Evolutionary conservation across 768 basidiomycete species (phyloP), one percentile per base, ranked within the genome.

Genomic region (Hypsizygus marmoreus): DNA sequence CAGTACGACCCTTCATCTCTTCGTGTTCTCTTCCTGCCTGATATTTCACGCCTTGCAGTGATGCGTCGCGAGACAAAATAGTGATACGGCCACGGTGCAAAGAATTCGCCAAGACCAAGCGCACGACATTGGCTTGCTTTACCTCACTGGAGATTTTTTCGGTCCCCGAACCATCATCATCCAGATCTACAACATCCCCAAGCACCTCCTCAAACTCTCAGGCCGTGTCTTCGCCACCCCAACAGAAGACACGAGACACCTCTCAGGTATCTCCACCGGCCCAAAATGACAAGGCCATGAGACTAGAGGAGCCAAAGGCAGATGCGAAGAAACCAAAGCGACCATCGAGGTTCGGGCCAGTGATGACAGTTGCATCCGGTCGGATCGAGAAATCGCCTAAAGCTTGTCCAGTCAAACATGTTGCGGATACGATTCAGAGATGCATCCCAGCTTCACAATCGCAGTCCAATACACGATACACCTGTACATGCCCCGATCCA

Each of bases 41-140:
- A 23, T 2, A 9, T 17, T 3, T 33, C 3, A 24, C 22, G 3
- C 16, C 20, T 36, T n/a, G 16, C 20, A 51, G 45, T 26, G 26
- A 45, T 28, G 23, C 40, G n/a, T 30, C 35, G n/a, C 36, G 51
- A 30, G 34, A 44, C 4, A 53, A 49, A 40, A 46, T 53, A 1
- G 47, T 49, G 24, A 53, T 53, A 20, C 43, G 34, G 45, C 43
- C 51, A 20, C 43, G 51, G 4, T 40, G 43, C 43, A 49, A 46
- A 31, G 29, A 49, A 13, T 45, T 34, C 24, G 33, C 22, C 3
- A 37, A 36, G 24, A 47, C 28, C 16, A 33, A 49, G 32, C 51
- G 38, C 10, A 25, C 16, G 9, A 48, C 46, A 5, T 36, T 53
- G 16, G 37, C 46, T 25, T 48, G 45, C 43, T 53, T 53, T 37